phyloP scores from a whole-genome alignment of 2,329 filamentous ascomycete species.

The Metarhizium anisopliae region DNA sequence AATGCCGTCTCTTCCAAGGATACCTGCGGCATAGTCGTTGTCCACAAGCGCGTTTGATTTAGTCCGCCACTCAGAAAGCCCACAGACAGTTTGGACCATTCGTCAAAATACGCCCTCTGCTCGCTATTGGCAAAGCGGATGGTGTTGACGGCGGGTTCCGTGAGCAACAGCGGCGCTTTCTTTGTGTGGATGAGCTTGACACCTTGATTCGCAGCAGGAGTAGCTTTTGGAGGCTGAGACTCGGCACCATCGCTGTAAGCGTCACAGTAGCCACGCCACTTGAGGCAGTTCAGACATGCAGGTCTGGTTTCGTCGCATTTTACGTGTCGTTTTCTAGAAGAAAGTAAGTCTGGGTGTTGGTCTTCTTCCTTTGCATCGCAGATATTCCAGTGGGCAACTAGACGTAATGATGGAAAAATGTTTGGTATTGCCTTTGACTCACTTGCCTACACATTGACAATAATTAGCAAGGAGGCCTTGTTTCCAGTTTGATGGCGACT shows the following conservation, averaged over 20 bases:
- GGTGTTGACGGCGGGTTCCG: conserved; percentile 24
- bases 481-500: background rate
- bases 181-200: conserved; percentile 22
- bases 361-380: background rate
- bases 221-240: conserved; percentile 3
- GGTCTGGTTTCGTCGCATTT: conserved; percentile 34
- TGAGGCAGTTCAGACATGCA: conserved; percentile 31
- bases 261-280: conserved; percentile 31
- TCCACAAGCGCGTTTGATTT: conserved; percentile 26
- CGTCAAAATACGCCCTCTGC: conserved; percentile 28
- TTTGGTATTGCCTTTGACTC: conserved; percentile 8
- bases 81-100: conserved; percentile 26
- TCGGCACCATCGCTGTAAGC: conserved; percentile 18
- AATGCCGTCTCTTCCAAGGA: conserved; percentile 27
- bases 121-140: conserved; percentile 24
- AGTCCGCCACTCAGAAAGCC: conserved; percentile 27
- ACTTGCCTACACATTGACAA: conserved; percentile 21
- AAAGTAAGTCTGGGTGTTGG: background rate
- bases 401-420: too few species aligned
- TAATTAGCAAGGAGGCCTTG: conserved; percentile 1
- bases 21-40: conserved; percentile 30
- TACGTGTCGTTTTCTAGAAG: conserved; percentile 28
- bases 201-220: conserved; percentile 6
- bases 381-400: background rate
- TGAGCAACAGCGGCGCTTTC: conserved; percentile 19